Conservation (phyloP, 805 yeast species). For the Metschnikowia vanudenii region DNA sequence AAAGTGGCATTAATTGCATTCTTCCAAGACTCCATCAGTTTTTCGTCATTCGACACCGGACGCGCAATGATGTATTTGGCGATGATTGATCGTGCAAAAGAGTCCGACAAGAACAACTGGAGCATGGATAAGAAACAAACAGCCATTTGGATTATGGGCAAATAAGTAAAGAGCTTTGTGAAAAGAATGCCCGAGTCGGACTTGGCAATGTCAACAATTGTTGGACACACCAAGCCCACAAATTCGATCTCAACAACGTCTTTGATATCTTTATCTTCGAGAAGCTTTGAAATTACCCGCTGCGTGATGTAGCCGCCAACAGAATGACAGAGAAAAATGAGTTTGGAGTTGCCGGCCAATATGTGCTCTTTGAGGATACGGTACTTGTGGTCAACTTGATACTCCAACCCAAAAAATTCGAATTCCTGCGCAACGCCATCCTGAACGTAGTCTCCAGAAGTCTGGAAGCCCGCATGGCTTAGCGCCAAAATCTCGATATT, state of each 20-base stretch:
- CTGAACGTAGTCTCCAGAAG: slow-evolving; percentile 28
- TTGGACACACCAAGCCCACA: slow-evolving; percentile 68
- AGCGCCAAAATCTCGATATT: slow-evolving; percentile 53
- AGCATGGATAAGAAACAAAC: slow-evolving; percentile 27
- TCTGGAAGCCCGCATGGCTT: slow-evolving; percentile 62
- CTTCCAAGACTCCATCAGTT: slow-evolving; percentile 29
- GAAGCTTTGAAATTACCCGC: slow-evolving; percentile 39
- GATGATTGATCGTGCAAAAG: slow-evolving; percentile 23
- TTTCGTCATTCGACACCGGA: slow-evolving; percentile 20
- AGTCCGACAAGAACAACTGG: slow-evolving; percentile 30
- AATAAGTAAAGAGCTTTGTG: slow-evolving; percentile 23
- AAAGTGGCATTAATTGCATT: slow-evolving; percentile 44
- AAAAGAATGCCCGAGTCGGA: slow-evolving; percentile 36
- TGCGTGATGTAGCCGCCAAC: slow-evolving; percentile 68
- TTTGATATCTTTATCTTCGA: slow-evolving; percentile 24
- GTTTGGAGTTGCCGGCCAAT: slow-evolving; percentile 21
- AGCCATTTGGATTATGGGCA: slow-evolving; percentile 34
- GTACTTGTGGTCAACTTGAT: slow-evolving; percentile 59
- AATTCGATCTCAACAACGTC: slow-evolving; percentile 35
- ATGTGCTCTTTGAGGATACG: slow-evolving; percentile 44
- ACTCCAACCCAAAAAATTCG: slow-evolving; percentile 42
- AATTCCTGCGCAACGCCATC: slow-evolving; percentile 13
- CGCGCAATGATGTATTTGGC: slow-evolving; percentile 25
- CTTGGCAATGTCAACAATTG: slow-evolving; percentile 59
- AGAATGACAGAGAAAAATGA: slow-evolving; percentile 64